A percentile compares a stretch with the other conserved stretches of the same genome.
Evolutionary conservation across 2,329 filamentous ascomycete species (phyloP).

Genomic region (Leptographium lundbergii): DNA sequence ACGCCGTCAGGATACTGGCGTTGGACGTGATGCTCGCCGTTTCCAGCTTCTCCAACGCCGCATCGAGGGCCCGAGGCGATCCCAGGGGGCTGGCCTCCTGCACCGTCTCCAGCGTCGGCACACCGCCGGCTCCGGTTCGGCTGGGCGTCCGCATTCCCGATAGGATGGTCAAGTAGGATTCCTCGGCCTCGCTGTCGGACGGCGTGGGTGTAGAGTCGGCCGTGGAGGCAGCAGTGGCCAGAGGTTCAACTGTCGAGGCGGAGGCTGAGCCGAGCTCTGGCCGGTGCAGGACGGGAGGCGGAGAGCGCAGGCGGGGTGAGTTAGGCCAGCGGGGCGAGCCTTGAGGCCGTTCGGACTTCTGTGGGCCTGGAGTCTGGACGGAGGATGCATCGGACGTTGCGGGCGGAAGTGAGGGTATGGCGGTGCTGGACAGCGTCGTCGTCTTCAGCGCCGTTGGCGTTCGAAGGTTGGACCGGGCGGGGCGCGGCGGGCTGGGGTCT

Average conservation of each 20-base stretch:
- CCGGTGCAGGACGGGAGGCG: slow-evolving; percentile 47
- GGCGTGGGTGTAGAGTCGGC: neutral
- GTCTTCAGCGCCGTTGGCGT: slow-evolving; percentile 49
- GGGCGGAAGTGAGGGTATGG: slow-evolving; percentile 53
- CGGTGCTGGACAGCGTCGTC: slow-evolving; percentile 50
- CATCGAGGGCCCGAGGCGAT: slow-evolving; percentile 43
- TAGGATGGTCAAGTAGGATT: slow-evolving; percentile 22
- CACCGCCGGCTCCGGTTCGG: slow-evolving; percentile 45
- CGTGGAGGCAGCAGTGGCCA: slow-evolving; percentile 23
- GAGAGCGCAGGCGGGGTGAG: slow-evolving; percentile 66
- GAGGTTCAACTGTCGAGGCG: slow-evolving; percentile 27
- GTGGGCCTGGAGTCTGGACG: slow-evolving; percentile 48
- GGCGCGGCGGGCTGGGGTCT: slow-evolving; percentile 50
- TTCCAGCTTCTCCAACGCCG: slow-evolving; percentile 36
- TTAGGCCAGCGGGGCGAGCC: slow-evolving; percentile 61
- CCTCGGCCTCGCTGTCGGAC: slow-evolving; percentile 38
- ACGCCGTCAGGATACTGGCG: slow-evolving; percentile 19
- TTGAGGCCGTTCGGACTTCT: slow-evolving; percentile 46
- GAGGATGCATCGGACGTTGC: slow-evolving; percentile 42
- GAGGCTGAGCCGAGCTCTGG: slow-evolving; percentile 22
- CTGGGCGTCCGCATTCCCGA: slow-evolving; percentile 47
- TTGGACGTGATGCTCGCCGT: slow-evolving; percentile 32
- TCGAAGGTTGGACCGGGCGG: slow-evolving; percentile 36
- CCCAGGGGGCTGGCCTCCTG: slow-evolving; percentile 75
- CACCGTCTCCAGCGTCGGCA: slow-evolving; percentile 69